phyloP scores from a whole-genome alignment of 2,329 filamentous ascomycete species.

The Xylaria sp. region DNA sequence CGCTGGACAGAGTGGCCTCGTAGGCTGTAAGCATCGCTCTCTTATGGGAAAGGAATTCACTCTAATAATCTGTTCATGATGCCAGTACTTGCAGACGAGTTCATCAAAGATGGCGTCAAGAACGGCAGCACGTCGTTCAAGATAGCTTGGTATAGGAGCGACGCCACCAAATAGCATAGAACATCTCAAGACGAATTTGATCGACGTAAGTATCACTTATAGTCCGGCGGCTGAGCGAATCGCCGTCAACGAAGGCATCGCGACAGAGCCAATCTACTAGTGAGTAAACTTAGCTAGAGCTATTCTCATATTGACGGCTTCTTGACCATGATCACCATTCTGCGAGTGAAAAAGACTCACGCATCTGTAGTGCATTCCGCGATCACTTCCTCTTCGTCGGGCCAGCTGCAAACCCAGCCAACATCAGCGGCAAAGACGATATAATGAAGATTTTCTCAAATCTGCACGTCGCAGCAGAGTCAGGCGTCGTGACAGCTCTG shows the following conservation, averaged over 20 bases:
- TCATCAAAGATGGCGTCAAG: conserved; percentile 2
- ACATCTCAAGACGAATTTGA: not conserved
- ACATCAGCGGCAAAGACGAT: conserved; percentile 8
- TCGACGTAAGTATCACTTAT: conserved; percentile 14
- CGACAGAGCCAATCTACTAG: conserved; percentile 2
- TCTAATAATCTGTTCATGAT: not conserved
- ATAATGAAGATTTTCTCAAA: conserved; percentile 7
- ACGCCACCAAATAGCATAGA: conserved; percentile 11
- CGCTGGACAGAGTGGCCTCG: conserved; percentile 10
- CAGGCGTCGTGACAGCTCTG: not conserved
- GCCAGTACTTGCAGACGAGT: conserved; percentile 10
- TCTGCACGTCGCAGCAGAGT: conserved; percentile 6
- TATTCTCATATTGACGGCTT: not conserved
- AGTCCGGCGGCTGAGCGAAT: conserved; percentile 11
- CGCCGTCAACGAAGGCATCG: conserved; percentile 7
- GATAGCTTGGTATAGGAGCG: conserved; percentile 10
- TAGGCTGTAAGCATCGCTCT: not conserved
- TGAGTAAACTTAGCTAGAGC: not conserved
- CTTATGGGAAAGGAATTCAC: not conserved
- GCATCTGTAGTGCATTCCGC: conserved; percentile 4
- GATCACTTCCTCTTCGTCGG: conserved; percentile 15
- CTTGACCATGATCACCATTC: too few species aligned
- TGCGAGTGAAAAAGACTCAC: too few species aligned
- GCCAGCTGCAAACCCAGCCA: conserved; percentile 5
- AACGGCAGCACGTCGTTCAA: not conserved